Percentiles rank a stretch among this genome's conserved stretches.
phyloP scores from a whole-genome alignment of 345 rosid species.

The Sonneratia caseolaris region DNA sequence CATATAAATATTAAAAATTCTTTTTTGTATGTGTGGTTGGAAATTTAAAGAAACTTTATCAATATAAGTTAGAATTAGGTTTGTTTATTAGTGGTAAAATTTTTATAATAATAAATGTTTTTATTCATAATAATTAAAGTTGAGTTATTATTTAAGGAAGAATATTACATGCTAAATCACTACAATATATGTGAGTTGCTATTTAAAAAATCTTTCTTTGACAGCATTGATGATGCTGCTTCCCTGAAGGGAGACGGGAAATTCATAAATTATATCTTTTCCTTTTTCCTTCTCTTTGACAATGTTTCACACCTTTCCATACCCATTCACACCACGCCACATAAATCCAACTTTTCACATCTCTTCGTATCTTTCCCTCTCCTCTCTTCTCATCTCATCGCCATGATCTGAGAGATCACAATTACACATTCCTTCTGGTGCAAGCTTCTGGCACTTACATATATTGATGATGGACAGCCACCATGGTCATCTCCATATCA shows the following conservation, averaged over 20 bases:
- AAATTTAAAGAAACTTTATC: too few relatives aligned
- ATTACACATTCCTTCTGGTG: slow-evolving; percentile 8
- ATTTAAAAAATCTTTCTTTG: background rate
- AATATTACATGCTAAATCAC: too few relatives aligned
- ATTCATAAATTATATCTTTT: background rate
- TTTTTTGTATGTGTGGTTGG: too few relatives aligned
- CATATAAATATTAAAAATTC: too few relatives aligned
- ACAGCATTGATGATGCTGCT: background rate
- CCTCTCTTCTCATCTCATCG: background rate
- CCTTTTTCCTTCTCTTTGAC: too few relatives aligned
- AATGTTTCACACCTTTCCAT: too few relatives aligned
- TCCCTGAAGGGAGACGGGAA: background rate
- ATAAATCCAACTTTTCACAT: background rate
- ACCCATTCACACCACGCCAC: slow-evolving; percentile 8
- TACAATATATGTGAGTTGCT: too few relatives aligned
- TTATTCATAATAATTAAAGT: too few relatives aligned
- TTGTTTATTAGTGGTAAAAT: too few relatives aligned
- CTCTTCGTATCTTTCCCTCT: background rate
- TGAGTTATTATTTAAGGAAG: too few relatives aligned
- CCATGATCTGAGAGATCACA: background rate
- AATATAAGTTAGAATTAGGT: too few relatives aligned
- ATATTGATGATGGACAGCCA: slow-evolving; percentile 54
- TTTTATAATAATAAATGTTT: too few relatives aligned
- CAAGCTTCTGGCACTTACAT: background rate
- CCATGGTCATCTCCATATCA: slow-evolving; percentile 37